Evolutionary conservation across 2,329 filamentous ascomycete genomes (phyloP).

Genomic region (Aspergillus oerlinghausenensis): DNA sequence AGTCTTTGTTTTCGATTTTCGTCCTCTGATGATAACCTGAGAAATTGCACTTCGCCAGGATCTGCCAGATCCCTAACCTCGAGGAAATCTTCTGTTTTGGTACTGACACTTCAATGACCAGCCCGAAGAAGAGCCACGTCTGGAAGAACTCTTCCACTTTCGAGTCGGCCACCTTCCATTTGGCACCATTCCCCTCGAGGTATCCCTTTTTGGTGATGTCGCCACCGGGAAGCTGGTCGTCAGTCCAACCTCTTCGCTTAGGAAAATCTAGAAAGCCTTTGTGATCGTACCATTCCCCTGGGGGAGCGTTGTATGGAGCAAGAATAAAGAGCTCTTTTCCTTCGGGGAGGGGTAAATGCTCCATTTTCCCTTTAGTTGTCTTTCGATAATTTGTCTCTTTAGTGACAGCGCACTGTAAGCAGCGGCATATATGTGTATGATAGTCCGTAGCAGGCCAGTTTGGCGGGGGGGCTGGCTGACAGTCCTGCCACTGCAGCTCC

Average conservation of each 20-base stretch:
- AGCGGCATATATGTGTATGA: too few species aligned
- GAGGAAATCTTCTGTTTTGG: constrained; percentile 9
- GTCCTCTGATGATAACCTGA: too few species aligned
- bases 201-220: constrained; percentile 3
- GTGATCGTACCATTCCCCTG: constrained; percentile 6
- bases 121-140: constrained; percentile 22
- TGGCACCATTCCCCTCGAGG: constrained; percentile 5
- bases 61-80: not conserved
- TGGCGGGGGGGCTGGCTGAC: too few species aligned
- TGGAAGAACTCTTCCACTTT: constrained; percentile 18
- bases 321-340: constrained; percentile 6
- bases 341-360: constrained; percentile 8
- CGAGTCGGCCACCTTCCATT: not conserved
- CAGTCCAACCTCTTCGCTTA: constrained; percentile 5
- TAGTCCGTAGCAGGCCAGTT: too few species aligned
- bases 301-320: constrained; percentile 10
- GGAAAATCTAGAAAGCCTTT: constrained; percentile 7
- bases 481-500: too few species aligned
- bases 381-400: too few species aligned
- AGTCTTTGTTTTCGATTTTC: too few species aligned
- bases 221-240: constrained; percentile 9
- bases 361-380: too few species aligned
- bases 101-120: constrained; percentile 12
- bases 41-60: too few species aligned
- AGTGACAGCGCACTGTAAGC: too few species aligned